Percentiles rank a stretch among this genome's conserved stretches.
phyloP scores from a whole-genome alignment of 805 yeast species.

The Ogataea trehalophila region DNA sequence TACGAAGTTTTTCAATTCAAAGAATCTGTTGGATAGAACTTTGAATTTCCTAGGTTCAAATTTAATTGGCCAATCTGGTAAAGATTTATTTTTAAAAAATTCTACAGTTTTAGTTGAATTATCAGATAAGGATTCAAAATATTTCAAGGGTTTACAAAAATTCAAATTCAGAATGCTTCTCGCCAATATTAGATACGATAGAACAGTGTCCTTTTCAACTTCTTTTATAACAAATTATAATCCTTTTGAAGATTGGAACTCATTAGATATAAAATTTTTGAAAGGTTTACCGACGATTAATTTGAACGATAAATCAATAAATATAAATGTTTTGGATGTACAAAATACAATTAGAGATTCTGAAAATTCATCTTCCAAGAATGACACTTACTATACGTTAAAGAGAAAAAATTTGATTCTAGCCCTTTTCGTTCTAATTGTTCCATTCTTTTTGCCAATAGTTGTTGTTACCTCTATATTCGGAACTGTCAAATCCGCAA shows the following conservation, averaged over 20 bases:
- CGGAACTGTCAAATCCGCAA: constrained; percentile 23
- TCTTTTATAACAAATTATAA: constrained; percentile 67
- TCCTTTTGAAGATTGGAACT: constrained; percentile 60
- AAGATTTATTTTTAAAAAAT: constrained; percentile 60
- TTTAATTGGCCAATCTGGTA: constrained; percentile 63
- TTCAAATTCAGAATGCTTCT: constrained; percentile 57
- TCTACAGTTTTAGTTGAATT: constrained; percentile 44
- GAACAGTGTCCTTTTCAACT: constrained; percentile 86
- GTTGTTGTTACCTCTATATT: constrained; percentile 20
- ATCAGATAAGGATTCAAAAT: constrained; percentile 48
- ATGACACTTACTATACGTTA: constrained; percentile 2
- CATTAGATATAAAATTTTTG: constrained; percentile 43
- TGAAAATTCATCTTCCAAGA: neutral
- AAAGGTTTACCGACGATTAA: constrained; percentile 38
- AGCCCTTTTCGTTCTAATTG: constrained; percentile 2
- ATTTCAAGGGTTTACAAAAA: constrained; percentile 45
- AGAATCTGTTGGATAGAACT: constrained; percentile 25
- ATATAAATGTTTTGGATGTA: constrained; percentile 51
- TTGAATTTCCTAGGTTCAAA: constrained; percentile 51
- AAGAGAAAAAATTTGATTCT: constrained; percentile 8
- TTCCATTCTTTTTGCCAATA: constrained; percentile 23
- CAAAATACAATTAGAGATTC: constrained; percentile 24
- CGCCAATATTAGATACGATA: constrained; percentile 76
- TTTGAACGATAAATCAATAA: constrained; percentile 32
- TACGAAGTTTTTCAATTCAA: constrained; percentile 40